Evolutionary conservation across 495 filamentous ascomycete species (phyloP), one percentile per base, ranked within the genome.

Genomic region (Jackrogersella multiformis): DNA sequence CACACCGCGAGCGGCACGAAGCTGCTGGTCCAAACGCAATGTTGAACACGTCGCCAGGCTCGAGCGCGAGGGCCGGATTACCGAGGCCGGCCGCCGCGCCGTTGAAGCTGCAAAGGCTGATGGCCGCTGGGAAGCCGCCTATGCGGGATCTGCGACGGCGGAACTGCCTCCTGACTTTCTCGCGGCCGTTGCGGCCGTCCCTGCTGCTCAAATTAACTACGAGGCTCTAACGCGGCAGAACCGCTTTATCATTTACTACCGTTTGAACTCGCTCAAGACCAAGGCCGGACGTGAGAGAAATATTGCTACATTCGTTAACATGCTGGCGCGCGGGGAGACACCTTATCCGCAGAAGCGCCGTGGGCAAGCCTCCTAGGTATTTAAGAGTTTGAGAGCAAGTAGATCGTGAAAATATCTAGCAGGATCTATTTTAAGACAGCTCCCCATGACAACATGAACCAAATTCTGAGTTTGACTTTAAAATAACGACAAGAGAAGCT

Each of bases 41-140:
- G 82, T 86, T 38, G 71, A 69, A 0, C 83, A 82, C 9, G 73
- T 85, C 13, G 71, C 63, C 1, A 68, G 69, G 21, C 66, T 88
- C 21, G 59, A 77, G 4, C 72, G 66, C 15, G 66, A 76, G 0
- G 84, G 82, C 0, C 74, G 81, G 9, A 84, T 88, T 76, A 74
- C 77, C 0, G 76, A 74, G 0, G 74, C 81, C 0, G 86, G 86
- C 0, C 56, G 78, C 36, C 74, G 70, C 38, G 83, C 77, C 18
- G 76, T 88, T 26, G 80, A 87, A 4, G 78, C 80, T 0, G 86
- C 85, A 0, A 84, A 84, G 66, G 77, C 72, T 0, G 84, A 87
- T 61, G 85, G 85, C 6, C 77, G 85, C 0, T 87, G 85, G 85
- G 80, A 79, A 1, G 74, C 76, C 32, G 86, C 86, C 0, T 88